Evolutionary conservation across 73 alveolate genomes (phyloP), one percentile per base, ranked within the genome.

Genomic region (Paramecium sexaurelia): DNA sequence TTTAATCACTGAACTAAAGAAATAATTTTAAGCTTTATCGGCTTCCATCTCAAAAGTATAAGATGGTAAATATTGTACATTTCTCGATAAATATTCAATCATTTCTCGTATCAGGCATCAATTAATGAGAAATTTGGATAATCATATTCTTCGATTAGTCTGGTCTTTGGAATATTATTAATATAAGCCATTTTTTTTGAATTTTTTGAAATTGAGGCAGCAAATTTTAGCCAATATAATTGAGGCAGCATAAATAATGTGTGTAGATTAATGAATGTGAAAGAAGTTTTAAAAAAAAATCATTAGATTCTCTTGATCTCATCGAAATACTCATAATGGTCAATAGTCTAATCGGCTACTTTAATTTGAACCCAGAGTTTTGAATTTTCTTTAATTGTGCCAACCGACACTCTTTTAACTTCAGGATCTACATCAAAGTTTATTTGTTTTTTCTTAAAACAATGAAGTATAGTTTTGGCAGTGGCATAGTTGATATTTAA

Each of bases 401-500:
- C 83, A 29, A 61, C 43, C 9, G 47, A 26, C 47, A 19, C 83
- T 27, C 83, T 26, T 61, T 61, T 61, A 8, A 32, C 83, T 61
- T 26, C 39, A 6, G 11, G 39, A 22, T 61, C 39, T 26, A 9
- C 37, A 11, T 61, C 83, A 32, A 61, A 32, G 39, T 15, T 61
- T 15, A 61, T 61, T 32, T 61, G 15, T 17, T 78, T 78, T 45
- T 45, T 78, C 55, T 43, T 37, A 33, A 7, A 78, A 20, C 61
- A 40, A 78, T 78, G 90, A 17, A 78, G 47, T 27, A 78, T 78
- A 9, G 90, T 78, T 39, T 78, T 78, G 8, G 90, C 90, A 9
- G 90, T 78, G 8, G 90, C 90, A 41, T 78, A 78, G 55, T 78
- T 78, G 1, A 78, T 78, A 39, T 78, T 43, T n/a, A 78, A 33